Evolutionary conservation across 148 eudicot species (phyloP), one percentile per base, ranked within the genome.

Genomic region (Chenopodium quinoa): DNA sequence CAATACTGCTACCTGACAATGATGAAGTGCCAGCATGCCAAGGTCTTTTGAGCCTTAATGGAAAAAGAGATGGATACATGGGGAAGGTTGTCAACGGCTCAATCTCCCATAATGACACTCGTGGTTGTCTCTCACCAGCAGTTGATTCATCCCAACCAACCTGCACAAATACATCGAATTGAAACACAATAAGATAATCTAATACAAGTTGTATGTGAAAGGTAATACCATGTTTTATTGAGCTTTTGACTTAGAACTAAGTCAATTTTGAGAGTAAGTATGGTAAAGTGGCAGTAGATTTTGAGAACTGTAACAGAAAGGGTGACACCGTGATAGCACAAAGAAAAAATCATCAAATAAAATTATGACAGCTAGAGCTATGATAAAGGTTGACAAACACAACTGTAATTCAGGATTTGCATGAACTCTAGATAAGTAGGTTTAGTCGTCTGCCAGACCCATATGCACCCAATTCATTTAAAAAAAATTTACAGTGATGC

Each of bases 111-210:
- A 96, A 84, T 23, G 99, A 96, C 10, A 96, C 99, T 62, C 98
- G 91, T 66, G 98, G 99, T 85, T 94, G 99, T 88, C 93, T 94
- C 88, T 96, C 98, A 80, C 98, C 94, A 19, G 97, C 98, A 77
- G 98, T 94, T 64, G 99, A 96, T 78, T 96, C 99, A 84, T 96
- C 99, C 99, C 99, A 96, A 56, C 99, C 99, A 80, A 96, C 99
- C 99, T 96, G 80, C 77, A 73, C 16, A 70, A 77, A 83, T 79
- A 50, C 7, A 81, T 69, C 56, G 63, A 29, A 71, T 46, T 27
- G 32, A 82, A 69, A 63, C 69, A 62, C 73, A 68, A 58, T 13
- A 82, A 65, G 20, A 76, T 12, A 34, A 79, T 22, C 32, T n/a
- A 71, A 48, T 48, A 47, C 50, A 75, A 65, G 56, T 74, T 44